Conservation (phyloP, 2,329 filamentous ascomycete species). For the Akanthomyces dipterigenus region DNA sequence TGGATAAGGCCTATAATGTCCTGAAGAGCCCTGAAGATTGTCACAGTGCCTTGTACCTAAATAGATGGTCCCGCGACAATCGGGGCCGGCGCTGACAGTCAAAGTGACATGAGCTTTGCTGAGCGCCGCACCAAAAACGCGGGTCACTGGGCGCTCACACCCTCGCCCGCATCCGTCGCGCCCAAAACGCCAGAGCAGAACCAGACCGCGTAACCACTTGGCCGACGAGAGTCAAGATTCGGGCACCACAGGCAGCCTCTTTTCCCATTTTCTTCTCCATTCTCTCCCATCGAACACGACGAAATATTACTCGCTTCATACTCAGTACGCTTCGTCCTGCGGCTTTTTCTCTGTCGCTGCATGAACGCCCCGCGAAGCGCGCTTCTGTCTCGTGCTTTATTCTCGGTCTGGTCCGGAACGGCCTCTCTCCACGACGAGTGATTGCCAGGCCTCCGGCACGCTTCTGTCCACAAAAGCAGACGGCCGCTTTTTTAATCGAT, state of each 20-base stretch:
- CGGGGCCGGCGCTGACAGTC: neutral
- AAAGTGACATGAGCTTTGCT: neutral
- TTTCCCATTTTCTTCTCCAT: neutral
- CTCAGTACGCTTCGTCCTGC: neutral
- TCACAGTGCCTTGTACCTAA: neutral
- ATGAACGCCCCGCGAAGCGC: conserved; percentile 1
- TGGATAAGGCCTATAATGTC: neutral
- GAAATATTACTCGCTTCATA: neutral
- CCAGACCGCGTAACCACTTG: conserved; percentile 10
- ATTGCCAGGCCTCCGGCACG: neutral
- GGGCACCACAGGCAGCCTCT: neutral
- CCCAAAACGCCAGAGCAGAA: conserved; percentile 21
- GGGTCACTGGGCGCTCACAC: neutral
- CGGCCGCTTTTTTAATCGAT: neutral
- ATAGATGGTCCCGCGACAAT: neutral
- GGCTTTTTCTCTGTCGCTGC: neutral
- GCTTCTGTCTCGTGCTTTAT: neutral
- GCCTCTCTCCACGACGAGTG: neutral
- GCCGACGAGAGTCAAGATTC: neutral
- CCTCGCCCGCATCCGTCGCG: conserved; percentile 20
- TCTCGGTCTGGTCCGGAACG: conserved; percentile 8
- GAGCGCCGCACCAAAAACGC: neutral
- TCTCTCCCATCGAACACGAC: neutral
- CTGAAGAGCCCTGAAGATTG: neutral
- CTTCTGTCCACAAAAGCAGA: neutral